phyloP scores from a whole-genome alignment of 768 basidiomycete genomes.

The Terana coerulea region DNA sequence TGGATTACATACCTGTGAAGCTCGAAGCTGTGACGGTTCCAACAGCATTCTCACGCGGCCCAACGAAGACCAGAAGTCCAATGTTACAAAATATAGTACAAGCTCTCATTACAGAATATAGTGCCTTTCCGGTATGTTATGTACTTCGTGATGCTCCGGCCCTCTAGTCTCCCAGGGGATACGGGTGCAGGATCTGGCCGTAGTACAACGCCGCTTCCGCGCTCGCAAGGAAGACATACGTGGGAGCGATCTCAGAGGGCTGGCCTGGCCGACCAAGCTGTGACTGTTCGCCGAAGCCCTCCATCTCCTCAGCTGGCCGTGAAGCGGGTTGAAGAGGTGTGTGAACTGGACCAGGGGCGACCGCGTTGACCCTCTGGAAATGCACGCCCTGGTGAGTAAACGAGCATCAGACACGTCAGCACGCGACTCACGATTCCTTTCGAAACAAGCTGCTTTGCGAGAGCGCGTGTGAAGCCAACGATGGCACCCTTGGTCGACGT shows the following conservation, averaged over 20 bases:
- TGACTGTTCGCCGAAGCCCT: constrained; percentile 44
- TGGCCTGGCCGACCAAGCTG: constrained; percentile 49
- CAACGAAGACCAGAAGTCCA: too few relatives aligned
- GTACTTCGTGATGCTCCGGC: too few relatives aligned
- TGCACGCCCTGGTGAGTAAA: not conserved
- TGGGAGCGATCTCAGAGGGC: constrained; percentile 49
- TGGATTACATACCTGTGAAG: too few relatives aligned
- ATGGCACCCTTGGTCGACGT: constrained; percentile 61
- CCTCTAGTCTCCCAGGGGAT: constrained; percentile 17
- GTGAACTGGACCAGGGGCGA: constrained; percentile 45
- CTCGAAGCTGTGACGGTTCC: too few relatives aligned
- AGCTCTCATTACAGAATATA: too few relatives aligned
- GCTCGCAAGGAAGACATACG: constrained; percentile 52
- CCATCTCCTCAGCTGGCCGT: constrained; percentile 51
- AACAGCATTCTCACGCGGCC: too few relatives aligned
- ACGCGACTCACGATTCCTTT: constrained; percentile 57
- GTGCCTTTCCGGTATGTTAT: too few relatives aligned
- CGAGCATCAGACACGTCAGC: constrained; percentile 12
- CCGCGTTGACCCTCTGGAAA: constrained; percentile 15
- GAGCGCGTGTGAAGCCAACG: constrained; percentile 50
- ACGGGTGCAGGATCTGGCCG: constrained; percentile 21
- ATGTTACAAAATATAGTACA: too few relatives aligned
- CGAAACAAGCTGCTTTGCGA: constrained; percentile 48
- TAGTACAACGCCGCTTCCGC: constrained; percentile 20
- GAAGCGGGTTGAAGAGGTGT: constrained; percentile 58